These are phyloP conservation scores for Glomus cerebriforme DNA, from an alignment of 192 early-diverging fungal genomes.

Conservation along the genomic window DNA sequence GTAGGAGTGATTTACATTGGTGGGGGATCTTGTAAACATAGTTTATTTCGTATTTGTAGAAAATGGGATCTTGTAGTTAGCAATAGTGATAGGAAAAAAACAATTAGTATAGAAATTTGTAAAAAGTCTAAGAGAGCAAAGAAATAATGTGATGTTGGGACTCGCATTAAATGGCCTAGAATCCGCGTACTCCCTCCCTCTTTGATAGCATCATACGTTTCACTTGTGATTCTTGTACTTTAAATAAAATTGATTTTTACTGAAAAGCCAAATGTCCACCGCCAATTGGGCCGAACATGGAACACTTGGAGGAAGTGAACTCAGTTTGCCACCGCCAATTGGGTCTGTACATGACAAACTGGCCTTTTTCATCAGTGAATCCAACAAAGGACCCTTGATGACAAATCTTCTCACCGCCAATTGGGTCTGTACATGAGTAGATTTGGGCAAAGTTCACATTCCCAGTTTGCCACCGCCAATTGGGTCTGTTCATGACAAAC, in stretches of 20 bases:
- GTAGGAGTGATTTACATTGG: background rate
- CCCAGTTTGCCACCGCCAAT: slow-evolving; percentile 12
- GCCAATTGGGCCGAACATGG: slow-evolving; percentile 5
- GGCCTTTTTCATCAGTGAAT: background rate
- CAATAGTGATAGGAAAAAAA: background rate
- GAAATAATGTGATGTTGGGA: background rate
- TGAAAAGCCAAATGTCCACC: slow-evolving; percentile 9
- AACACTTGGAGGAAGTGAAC: slow-evolving; percentile 16
- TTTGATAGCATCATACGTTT: too few species aligned
- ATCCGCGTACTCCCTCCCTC: too few species aligned
- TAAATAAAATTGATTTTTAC: too few species aligned
- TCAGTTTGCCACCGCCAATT: slow-evolving; percentile 23
- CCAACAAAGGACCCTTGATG: background rate
- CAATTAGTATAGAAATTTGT: background rate
- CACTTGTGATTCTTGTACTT: too few species aligned
- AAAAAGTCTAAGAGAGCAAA: too few species aligned
- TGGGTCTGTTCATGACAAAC: slow-evolving; percentile 17
- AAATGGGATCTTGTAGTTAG: slow-evolving; percentile 2
- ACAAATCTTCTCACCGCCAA: slow-evolving; percentile 19
- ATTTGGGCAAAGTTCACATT: slow-evolving; percentile 17
- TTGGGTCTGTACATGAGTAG: slow-evolving; percentile 20
- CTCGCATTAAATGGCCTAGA: background rate
- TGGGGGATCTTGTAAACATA: background rate
- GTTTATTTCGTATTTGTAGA: slow-evolving; percentile 14
- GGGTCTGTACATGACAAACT: slow-evolving; percentile 18